Percentiles rank a stretch among this genome's conserved stretches.
Conservation (phyloP, 495 filamentous ascomycete species). For the Pyronema omphalodes region DNA sequence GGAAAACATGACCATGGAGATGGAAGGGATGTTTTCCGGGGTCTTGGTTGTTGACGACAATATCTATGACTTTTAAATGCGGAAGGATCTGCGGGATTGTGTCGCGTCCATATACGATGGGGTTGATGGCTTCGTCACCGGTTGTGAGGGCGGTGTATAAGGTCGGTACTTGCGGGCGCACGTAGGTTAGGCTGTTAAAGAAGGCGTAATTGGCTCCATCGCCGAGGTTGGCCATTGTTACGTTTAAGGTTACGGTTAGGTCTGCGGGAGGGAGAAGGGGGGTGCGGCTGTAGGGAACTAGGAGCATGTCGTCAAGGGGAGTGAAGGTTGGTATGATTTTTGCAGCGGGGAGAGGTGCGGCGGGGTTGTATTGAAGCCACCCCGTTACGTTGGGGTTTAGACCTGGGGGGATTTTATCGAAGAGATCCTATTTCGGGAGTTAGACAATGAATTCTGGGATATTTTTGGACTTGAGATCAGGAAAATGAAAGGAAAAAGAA, state of each 20-base stretch:
- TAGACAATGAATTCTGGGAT: neutral
- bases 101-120: conserved; percentile 52
- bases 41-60: conserved; percentile 65
- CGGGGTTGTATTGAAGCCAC: conserved; percentile 56
- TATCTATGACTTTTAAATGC: conserved; percentile 50
- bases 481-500: no score
- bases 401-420: conserved; percentile 43
- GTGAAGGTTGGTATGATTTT: conserved; percentile 38
- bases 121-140: conserved; percentile 41
- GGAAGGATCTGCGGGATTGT: conserved; percentile 51
- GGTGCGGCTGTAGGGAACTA: conserved; percentile 48
- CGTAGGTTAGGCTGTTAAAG: conserved; percentile 65
- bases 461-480: neutral
- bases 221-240: conserved; percentile 51
- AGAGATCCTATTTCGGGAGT: conserved; percentile 36
- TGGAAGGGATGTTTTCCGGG: conserved; percentile 67
- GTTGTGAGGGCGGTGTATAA: conserved; percentile 56
- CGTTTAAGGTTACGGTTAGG: conserved; percentile 40
- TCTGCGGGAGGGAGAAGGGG: conserved; percentile 38
- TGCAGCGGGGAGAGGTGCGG: conserved; percentile 38
- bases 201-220: conserved; percentile 70
- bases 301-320: conserved; percentile 52
- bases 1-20: conserved; percentile 74
- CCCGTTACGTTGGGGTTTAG: conserved; percentile 64
- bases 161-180: conserved; percentile 55